Percentiles rank a stretch among this genome's conserved stretches.
phyloP scores from a whole-genome alignment of 2,329 filamentous ascomycete genomes.

The Lecanicillium sp. region DNA sequence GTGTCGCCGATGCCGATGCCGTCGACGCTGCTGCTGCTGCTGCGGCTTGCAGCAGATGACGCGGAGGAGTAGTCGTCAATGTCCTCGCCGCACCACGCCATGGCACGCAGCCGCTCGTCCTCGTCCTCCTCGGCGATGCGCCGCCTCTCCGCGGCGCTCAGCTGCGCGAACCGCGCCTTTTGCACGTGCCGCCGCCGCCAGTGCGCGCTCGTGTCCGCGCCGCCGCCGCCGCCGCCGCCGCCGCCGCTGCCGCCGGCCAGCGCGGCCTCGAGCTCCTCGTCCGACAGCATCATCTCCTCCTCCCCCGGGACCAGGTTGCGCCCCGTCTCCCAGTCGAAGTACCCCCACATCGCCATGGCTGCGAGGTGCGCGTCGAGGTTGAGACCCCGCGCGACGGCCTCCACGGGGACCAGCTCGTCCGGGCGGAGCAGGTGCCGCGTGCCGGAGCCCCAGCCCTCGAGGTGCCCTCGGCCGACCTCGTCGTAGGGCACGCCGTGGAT shows the following conservation, averaged over 20 bases:
- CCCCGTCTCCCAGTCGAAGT: slow-evolving; percentile 47
- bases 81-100: slow-evolving; percentile 26
- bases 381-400: slow-evolving; percentile 47
- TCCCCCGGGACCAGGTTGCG: slow-evolving; percentile 44
- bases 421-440: slow-evolving; percentile 43
- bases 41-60: too few relatives aligned
- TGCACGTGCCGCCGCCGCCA: slow-evolving; percentile 40
- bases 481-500: slow-evolving; percentile 47
- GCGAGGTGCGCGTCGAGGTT: slow-evolving; percentile 47
- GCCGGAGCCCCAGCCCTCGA: slow-evolving; percentile 52
- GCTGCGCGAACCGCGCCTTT: slow-evolving; percentile 37
- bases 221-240: too few relatives aligned
- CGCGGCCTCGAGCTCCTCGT: slow-evolving; percentile 34
- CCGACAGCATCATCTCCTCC: slow-evolving; percentile 46
- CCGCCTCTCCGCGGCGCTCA: slow-evolving; percentile 31
- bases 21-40: too few relatives aligned
- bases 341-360: slow-evolving; percentile 58
- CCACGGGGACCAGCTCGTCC: slow-evolving; percentile 53
- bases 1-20: too few relatives aligned
- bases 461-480: slow-evolving; percentile 46
- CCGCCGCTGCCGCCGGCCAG: too few relatives aligned
- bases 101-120: slow-evolving; percentile 29
- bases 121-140: slow-evolving; percentile 33
- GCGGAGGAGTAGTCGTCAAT: slow-evolving; percentile 17
- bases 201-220: slow-evolving; percentile 28